Evolutionary conservation across 2,329 filamentous ascomycete species (phyloP), one percentile per base, ranked within the genome.

Genomic region (Fusarium solani-melongenae): DNA sequence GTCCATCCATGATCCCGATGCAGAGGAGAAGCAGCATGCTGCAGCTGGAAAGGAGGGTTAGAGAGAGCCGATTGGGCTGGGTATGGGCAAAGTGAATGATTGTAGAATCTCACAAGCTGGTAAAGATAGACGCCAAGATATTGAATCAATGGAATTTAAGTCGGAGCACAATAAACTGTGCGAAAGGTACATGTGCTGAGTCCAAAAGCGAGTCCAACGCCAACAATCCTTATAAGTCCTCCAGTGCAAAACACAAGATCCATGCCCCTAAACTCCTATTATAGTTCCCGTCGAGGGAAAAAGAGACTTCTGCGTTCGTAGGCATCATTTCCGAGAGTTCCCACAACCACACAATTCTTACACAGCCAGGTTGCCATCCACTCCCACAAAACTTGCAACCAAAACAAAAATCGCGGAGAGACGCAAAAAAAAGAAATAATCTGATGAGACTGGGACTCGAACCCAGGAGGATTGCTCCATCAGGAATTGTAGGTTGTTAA

Each of bases 1-100:
- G 5, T 88, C 86, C 1, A 81, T 86, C 3, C 75, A 84, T 12
- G 75, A 86, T 58, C 66, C 68, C 2, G 41, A 61, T 34, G 80
- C 76, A 3, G 78, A 79, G 15, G 77, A 75, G 14, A 81, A 81
- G 38, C 80, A 83, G 34, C 70, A 73, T 24, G 70, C 59, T 5
- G 60, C 69, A 5, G 76, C 68, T 2, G 69, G 70, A 17, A 71
- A 75, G 7, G 76, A 76, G 1, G 72, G 78, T 4, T 70, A 22
- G 60, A 27, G 12, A 46, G 60, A 11, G 22, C 12, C 9, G 8
- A 36, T 31, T 39, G 17, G 29, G n/a, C 11, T 5, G 17, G 7
- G 10, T 20, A 31, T 6, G n/a, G 56, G 12, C 11, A 5, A 44
- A 12, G 7, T 20, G 12, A 58, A 29, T 3, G 22, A 20, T 15